Percentiles rank a stretch among this genome's conserved stretches.
Conservation (phyloP, 768 basidiomycete genomes). For the Clitopilus passeckerianus region DNA sequence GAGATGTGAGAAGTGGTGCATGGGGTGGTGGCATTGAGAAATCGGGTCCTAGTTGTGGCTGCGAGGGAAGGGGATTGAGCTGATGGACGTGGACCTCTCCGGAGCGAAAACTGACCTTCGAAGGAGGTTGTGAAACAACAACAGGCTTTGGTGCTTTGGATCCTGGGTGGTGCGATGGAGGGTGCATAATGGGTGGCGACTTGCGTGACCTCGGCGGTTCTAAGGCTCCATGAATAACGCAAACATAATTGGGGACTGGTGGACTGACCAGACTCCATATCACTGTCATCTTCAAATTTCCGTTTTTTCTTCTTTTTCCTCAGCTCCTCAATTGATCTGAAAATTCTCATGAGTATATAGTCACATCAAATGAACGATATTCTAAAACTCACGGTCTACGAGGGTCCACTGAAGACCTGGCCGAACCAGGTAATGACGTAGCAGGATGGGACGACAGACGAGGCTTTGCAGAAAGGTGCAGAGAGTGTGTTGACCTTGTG, state of each 20-base stretch:
- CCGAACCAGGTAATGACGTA: conserved; percentile 39
- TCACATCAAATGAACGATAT: neutral
- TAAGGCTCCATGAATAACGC: conserved; percentile 16
- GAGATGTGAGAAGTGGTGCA: conserved; percentile 47
- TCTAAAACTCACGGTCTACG: conserved; percentile 47
- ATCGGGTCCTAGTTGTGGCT: conserved; percentile 44
- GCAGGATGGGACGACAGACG: conserved; percentile 43
- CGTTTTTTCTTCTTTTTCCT: conserved; percentile 87
- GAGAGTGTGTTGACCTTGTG: conserved; percentile 28
- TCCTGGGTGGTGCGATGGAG: conserved; percentile 31
- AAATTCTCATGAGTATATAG: conserved; percentile 3
- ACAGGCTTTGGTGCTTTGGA: conserved; percentile 53
- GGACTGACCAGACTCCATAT: conserved; percentile 52
- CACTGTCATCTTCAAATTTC: conserved; percentile 76
- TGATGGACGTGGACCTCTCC: neutral
- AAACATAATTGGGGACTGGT: neutral
- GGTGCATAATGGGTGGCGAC: conserved; percentile 47
- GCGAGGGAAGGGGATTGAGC: conserved; percentile 2
- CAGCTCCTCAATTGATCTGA: conserved; percentile 38
- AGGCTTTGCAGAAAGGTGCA: conserved; percentile 32
- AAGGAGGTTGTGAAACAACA: conserved; percentile 32
- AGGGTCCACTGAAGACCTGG: conserved; percentile 56
- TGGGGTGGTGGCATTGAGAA: conserved; percentile 48
- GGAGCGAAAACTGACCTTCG: conserved; percentile 40
- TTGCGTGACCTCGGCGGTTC: conserved; percentile 54